Base-by-base conservation (phyloP, 805 yeast species). In the Candida pseudofarinosa region DNA sequence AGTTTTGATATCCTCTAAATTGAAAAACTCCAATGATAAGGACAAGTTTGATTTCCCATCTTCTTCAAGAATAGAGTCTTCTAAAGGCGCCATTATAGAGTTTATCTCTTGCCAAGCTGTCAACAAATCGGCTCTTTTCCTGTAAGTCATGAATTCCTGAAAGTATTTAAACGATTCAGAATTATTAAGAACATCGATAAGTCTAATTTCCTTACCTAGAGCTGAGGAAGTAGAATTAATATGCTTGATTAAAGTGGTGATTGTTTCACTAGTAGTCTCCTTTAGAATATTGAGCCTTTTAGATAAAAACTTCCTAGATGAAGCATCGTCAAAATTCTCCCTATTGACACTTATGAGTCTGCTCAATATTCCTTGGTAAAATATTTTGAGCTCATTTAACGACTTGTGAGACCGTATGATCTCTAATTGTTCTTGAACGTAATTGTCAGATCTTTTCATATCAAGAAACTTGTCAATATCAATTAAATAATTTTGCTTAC, bases 91-190 rank as follows among this genome's bases (percentile, higher is more conserved):
- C 51, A 80, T 79, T 32, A 87, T 73, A 0, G 76, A 69, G 46
- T 87, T 85, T 2, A 88, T 83, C 2, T 77, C 73, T 3, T 76
- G 57, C 88, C 89, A 85, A 46, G 79, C 80, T 35, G 81, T 81
- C 3, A 88, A 54, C 20, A 81, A 55, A 0, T 47, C 35, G 5
- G 20, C 28, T 19, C 54, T 45, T 14, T 47, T 44, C 13, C 41
- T 44, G 16, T 47, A 38, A 14, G 37, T 41, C 48, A 63, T 44
- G 33, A 48, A 63, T 16, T 55, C 59, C 2, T 45, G 18, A 38
- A 65, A 63, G 26, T 52, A 44, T 19, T 52, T 45, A 4, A 77
- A 54, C 4, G 77, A 71, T 0, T 72, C 53, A 2, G 80, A 71
- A 45, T 77, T 76, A 32, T 65, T 63, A 28, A 83, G 56, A 1